Base-by-base conservation (phyloP, 495 filamentous ascomycete species). In the Neurospora sp. region DNA sequence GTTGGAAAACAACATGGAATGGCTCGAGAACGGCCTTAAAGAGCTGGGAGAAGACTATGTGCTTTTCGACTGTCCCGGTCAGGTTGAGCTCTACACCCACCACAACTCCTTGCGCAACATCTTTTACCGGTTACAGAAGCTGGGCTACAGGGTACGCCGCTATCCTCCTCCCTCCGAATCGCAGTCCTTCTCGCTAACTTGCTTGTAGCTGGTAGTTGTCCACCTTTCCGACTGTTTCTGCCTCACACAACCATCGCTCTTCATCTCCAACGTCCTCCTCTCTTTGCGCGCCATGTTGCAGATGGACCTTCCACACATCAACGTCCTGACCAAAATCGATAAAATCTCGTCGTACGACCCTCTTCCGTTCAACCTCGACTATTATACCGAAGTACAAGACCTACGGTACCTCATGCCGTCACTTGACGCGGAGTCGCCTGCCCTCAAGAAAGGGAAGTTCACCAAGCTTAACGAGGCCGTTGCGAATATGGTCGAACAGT, bases 351-450 rank as follows among this genome's bases (percentile, higher is more conserved):
- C 87, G 12, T 97, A 97, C 79, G 88, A 91, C 54, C 88, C 91
- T 10, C 89, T 98, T 0, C 93, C 94, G 0, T 98, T 99, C 86
- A 95, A 95, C 76, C 88, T 99, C 42, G 94, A 97, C 76, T 99
- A 90, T 81, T 99, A 98, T 83, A 97, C 96, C 71, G 96, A 99
- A 79, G 94, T 98, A n/a, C 93, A 98, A 82, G 93, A 97, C 73
- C 89, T 99, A 6, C 86, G 86, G 4, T 93, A 97, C 76, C 88
- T 99, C 20, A 86, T 96, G 9, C 94, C 95, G 0, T 85, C 91
- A 70, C 89, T 99, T 14, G 88, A 91, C 74, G 85, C 86, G 31
- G 76, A 90, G 85, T 73, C 82, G 27, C 79, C 84, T n/a, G 78
- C 86, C 77, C 74, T 88, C 86, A 86, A 87, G 6, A 88, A 89